phyloP scores from a whole-genome alignment of 768 basidiomycete genomes.

The Tylopilus sp. region DNA sequence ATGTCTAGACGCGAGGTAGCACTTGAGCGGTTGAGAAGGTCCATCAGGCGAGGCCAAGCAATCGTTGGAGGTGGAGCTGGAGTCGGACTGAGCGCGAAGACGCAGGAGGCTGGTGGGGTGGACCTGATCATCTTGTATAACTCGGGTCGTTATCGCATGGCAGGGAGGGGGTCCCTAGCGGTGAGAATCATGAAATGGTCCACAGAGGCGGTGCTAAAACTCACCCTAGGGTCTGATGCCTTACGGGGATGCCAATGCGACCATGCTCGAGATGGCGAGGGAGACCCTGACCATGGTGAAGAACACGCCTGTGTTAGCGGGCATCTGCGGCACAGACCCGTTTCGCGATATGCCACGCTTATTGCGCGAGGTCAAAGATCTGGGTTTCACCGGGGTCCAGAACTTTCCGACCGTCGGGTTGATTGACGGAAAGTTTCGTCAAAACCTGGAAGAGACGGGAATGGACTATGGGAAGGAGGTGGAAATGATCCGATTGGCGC shows the following conservation, averaged over 20 bases:
- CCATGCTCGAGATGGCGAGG: slow-evolving; percentile 28
- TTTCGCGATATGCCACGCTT: slow-evolving; percentile 26
- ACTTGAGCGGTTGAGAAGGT: slow-evolving; percentile 12
- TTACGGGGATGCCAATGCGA: slow-evolving; percentile 27
- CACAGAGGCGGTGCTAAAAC: not conserved
- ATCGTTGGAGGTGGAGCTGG: slow-evolving; percentile 29
- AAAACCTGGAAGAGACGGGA: slow-evolving; percentile 28
- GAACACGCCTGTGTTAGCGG: slow-evolving; percentile 26
- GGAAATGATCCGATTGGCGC: slow-evolving; percentile 27
- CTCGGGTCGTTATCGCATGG: slow-evolving; percentile 30
- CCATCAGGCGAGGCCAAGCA: slow-evolving; percentile 15
- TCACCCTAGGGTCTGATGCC: slow-evolving; percentile 24
- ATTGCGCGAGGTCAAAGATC: slow-evolving; percentile 21
- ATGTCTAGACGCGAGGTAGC: slow-evolving; percentile 19
- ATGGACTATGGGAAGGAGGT: slow-evolving; percentile 31
- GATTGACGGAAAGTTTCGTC: slow-evolving; percentile 28
- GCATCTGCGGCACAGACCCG: slow-evolving; percentile 27
- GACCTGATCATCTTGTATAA: slow-evolving; percentile 31
- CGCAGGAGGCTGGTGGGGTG: slow-evolving; percentile 24
- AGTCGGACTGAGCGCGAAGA: slow-evolving; percentile 26
- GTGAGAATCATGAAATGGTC: slow-evolving; percentile 11
- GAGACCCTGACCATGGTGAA: slow-evolving; percentile 27
- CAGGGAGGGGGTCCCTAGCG: slow-evolving; percentile 29
- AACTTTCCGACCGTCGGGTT: slow-evolving; percentile 27
- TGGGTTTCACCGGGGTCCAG: slow-evolving; percentile 27